Conservation (phyloP, 1,139 yeast genomes). For the Chernovozyma aurita region DNA sequence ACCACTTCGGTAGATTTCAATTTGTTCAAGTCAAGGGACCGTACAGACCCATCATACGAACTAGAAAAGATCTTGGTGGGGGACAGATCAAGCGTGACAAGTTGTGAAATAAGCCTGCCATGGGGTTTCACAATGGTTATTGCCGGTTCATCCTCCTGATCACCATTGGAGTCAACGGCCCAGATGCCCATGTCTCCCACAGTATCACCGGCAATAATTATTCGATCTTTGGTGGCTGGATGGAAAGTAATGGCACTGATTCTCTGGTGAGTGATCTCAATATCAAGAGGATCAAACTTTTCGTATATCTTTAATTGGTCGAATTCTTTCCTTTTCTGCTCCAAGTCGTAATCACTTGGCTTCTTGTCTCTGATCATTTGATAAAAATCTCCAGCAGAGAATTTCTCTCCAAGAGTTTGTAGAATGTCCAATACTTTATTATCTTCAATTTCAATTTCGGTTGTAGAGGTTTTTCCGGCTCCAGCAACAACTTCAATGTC, state of each 20-base stretch:
- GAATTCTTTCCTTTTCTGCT: conserved; percentile 48
- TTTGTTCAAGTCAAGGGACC: conserved; percentile 63
- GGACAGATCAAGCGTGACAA: conserved; percentile 47
- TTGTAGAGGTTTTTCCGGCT: conserved; percentile 16
- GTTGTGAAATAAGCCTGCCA: conserved; percentile 65
- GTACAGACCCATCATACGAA: conserved; percentile 83
- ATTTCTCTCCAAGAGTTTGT: conserved; percentile 45
- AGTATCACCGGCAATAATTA: conserved; percentile 84
- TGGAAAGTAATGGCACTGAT: conserved; percentile 74
- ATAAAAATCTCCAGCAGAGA: conserved; percentile 79
- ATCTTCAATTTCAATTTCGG: conserved; percentile 14
- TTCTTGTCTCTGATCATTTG: conserved; percentile 36
- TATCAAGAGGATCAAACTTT: conserved; percentile 62
- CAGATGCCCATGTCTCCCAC: conserved; percentile 84
- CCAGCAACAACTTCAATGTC: neutral
- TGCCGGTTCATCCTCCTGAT: conserved; percentile 47
- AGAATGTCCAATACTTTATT: conserved; percentile 33
- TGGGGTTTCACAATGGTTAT: conserved; percentile 63
- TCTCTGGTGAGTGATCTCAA: conserved; percentile 68
- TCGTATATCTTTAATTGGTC: conserved; percentile 47
- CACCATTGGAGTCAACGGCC: conserved; percentile 53
- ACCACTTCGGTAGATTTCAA: conserved; percentile 56
- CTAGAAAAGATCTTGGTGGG: conserved; percentile 59
- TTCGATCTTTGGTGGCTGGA: conserved; percentile 58
- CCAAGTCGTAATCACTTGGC: conserved; percentile 31